phyloP scores from a whole-genome alignment of 192 early-diverging fungal species.

The Coemansia sp. region DNA sequence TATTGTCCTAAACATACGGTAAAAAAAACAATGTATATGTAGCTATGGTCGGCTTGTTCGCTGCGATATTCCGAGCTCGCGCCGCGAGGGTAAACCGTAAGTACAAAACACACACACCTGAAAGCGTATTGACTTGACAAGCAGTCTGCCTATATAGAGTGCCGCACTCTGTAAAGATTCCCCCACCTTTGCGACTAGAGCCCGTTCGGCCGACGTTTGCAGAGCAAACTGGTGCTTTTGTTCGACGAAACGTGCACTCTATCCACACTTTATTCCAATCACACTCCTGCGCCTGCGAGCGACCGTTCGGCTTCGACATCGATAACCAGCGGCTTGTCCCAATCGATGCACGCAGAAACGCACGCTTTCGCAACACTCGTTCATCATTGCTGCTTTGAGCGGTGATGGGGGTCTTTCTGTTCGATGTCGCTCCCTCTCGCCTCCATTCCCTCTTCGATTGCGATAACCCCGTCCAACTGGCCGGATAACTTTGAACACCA shows the following conservation, averaged over 20 bases:
- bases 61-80: slow-evolving; percentile 82
- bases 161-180: background rate
- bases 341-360: background rate
- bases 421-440: no score
- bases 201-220: background rate
- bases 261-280: background rate
- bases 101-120: slow-evolving; percentile 18
- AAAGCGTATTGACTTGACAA: background rate
- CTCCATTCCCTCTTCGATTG: no score
- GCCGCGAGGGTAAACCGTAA: slow-evolving; percentile 68
- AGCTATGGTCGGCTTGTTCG: slow-evolving; percentile 84
- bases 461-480: no score
- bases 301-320: background rate
- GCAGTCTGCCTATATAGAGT: background rate
- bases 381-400: background rate
- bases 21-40: no score
- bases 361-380: background rate
- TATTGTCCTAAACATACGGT: no score
- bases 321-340: background rate
- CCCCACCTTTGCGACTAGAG: background rate
- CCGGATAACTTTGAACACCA: no score
- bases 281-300: background rate
- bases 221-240: background rate
- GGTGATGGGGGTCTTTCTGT: no score
- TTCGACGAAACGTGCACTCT: background rate